Base-by-base conservation (phyloP, 768 basidiomycete genomes). In the Boletus edulis region DNA sequence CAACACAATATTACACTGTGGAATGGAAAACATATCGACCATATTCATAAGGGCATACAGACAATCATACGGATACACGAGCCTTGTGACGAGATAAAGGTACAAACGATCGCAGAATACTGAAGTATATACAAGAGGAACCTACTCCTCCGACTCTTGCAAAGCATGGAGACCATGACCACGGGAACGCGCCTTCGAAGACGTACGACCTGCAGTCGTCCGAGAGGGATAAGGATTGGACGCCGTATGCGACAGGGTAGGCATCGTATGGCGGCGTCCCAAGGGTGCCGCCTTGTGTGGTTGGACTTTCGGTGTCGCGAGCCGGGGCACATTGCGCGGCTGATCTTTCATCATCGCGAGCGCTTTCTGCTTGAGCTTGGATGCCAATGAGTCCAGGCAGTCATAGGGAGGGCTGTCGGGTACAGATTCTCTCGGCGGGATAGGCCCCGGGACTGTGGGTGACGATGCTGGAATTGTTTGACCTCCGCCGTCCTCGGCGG, bases 181-280 rank as follows among this genome's bases (percentile, higher is more conserved):
- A 24, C 20, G 24, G 32, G 11, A 24, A 24, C 5, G 32, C 11
- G 11, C 32, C 41, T 35, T 49, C 11, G 56, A 51, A 17, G 49
- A 15, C 9, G 10, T 14, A 13, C 41, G 51, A 35, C 7, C n/a
- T 7, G n/a, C 13, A 13, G 51, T 4, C 5, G 35, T 27, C 8
- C 37, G 50, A 53, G 47, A 39, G 27, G 52, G 10, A 47, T 22
- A 9, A 20, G 48, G 24, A 9, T 5, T 24, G 14, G 49, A 38
- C 4, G 20, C 3, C 4, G 35, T 31, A 13, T 10, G n/a, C 12
- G 22, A 42, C 27, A 59, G 11, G n/a, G 42, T 1, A 1, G 67
- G 66, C 57, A 65, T 57, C 14, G 66, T 56, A 40, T 58, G 43
- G 8, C 58, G 39, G 5, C 61, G 65, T 42, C 52, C 61, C 46